Conservation (phyloP, 75 land plant species). For the Picea glauca region DNA sequence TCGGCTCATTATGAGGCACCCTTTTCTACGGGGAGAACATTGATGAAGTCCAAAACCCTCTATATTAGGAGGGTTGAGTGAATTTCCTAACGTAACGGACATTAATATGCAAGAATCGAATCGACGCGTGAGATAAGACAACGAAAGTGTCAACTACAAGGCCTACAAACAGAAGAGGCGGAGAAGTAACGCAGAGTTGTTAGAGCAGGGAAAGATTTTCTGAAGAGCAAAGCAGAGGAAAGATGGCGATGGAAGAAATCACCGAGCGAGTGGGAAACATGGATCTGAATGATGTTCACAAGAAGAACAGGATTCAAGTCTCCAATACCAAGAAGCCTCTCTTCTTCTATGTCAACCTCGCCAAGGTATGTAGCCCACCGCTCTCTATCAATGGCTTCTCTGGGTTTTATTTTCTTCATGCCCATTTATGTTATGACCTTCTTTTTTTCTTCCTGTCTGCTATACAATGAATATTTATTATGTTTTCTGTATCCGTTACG, state of each 20-base stretch:
- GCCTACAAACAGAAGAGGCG: background rate
- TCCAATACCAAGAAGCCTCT: conserved; percentile 76
- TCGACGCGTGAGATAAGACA: background rate
- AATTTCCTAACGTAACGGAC: background rate
- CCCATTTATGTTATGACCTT: background rate
- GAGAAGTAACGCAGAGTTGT: background rate
- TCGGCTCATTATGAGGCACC: background rate
- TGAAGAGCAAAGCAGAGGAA: background rate
- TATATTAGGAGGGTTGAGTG: background rate
- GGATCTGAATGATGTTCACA: background rate
- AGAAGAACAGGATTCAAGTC: conserved; percentile 54
- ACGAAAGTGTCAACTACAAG: background rate
- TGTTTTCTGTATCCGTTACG: background rate
- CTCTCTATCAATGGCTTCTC: too few species aligned
- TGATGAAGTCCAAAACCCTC: background rate
- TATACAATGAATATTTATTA: background rate
- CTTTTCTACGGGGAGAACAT: background rate
- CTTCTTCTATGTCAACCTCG: conserved; percentile 73
- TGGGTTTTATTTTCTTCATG: background rate
- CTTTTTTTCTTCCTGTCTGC: background rate
- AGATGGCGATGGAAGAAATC: background rate
- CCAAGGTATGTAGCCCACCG: conserved; percentile 34
- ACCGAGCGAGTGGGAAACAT: background rate
- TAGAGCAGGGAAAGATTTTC: background rate
- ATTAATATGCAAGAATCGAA: background rate